Percentiles rank a stretch among this genome's conserved stretches.
These are phyloP conservation scores for Lipomyces mesembrius DNA, from an alignment of 805 yeast genomes.

Conservation along the genomic window DNA sequence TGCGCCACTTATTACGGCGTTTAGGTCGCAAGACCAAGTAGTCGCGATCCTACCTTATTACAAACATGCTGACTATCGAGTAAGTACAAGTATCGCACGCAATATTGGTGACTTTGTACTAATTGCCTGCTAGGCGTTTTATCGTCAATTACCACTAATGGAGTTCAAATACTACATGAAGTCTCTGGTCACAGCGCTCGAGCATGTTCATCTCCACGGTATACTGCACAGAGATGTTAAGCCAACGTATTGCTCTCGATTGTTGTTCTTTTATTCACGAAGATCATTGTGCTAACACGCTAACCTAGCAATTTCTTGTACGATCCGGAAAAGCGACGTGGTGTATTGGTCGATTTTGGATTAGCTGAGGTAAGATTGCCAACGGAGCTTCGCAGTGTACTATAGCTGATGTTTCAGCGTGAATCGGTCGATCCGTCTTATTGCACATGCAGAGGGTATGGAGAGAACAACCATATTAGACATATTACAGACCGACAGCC, in stretches of 20 bases:
- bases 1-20: conserved; percentile 87
- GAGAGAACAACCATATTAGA: conserved; percentile 37
- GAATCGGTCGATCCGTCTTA: conserved; percentile 30
- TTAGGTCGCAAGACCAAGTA: conserved; percentile 88
- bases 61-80: conserved; percentile 84
- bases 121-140: conserved; percentile 56
- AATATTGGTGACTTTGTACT: neutral
- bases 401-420: conserved; percentile 10
- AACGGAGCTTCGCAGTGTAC: neutral
- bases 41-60: conserved; percentile 90
- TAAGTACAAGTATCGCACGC: conserved; percentile 15
- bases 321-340: conserved; percentile 66
- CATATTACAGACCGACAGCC: conserved; percentile 43
- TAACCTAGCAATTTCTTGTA: conserved; percentile 68
- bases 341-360: conserved; percentile 91
- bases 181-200: conserved; percentile 77
- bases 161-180: conserved; percentile 82
- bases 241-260: conserved; percentile 57
- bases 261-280: conserved; percentile 18
- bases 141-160: conserved; percentile 72
- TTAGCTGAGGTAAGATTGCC: conserved; percentile 64
- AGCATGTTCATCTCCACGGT: conserved; percentile 72
- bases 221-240: conserved; percentile 93
- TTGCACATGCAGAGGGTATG: conserved; percentile 35
- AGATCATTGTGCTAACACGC: conserved; percentile 41